Percentiles rank a stretch among this genome's conserved stretches.
These are phyloP conservation scores for Gaultheria prostrata DNA, from an alignment of 148 eudicot genomes.

Conservation along the genomic window DNA sequence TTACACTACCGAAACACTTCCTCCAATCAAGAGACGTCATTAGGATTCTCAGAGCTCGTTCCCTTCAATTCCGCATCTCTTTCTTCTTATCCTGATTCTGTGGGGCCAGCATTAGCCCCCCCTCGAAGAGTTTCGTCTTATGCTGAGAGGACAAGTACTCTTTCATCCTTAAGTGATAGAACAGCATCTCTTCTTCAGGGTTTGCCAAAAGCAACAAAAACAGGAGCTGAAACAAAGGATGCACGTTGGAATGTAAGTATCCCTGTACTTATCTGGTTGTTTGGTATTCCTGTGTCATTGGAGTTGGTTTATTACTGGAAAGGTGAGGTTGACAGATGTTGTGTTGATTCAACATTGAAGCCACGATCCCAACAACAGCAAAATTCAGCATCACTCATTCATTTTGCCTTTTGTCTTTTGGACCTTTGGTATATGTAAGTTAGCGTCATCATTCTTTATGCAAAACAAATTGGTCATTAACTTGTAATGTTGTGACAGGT, in stretches of 20 bases:
- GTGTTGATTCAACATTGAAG: conserved; percentile 6
- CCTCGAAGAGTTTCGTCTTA: conserved; percentile 71
- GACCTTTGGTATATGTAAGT: not conserved
- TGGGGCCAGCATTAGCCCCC: conserved; percentile 46
- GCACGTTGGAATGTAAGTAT: conserved; percentile 71
- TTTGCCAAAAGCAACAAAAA: conserved; percentile 86
- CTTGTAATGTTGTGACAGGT: conserved; percentile 41
- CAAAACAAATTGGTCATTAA: not conserved
- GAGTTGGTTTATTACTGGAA: not conserved
- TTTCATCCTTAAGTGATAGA: conserved; percentile 55
- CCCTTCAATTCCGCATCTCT: not conserved
- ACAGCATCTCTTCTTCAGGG: conserved; percentile 43
- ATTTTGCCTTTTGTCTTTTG: not conserved
- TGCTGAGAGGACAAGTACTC: conserved; percentile 83
- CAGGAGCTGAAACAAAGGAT: conserved; percentile 84
- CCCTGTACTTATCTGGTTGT: not conserved
- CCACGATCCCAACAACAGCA: not conserved
- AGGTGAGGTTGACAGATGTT: not conserved
- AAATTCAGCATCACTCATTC: not conserved
- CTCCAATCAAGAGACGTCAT: conserved; percentile 29
- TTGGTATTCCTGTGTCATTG: not conserved
- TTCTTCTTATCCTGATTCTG: conserved; percentile 42
- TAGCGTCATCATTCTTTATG: not conserved
- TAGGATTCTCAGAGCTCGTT: not conserved
- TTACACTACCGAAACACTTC: conserved; percentile 51